phyloP scores from a whole-genome alignment of 2,329 filamentous ascomycete species.

The Peltaster fructicola region DNA sequence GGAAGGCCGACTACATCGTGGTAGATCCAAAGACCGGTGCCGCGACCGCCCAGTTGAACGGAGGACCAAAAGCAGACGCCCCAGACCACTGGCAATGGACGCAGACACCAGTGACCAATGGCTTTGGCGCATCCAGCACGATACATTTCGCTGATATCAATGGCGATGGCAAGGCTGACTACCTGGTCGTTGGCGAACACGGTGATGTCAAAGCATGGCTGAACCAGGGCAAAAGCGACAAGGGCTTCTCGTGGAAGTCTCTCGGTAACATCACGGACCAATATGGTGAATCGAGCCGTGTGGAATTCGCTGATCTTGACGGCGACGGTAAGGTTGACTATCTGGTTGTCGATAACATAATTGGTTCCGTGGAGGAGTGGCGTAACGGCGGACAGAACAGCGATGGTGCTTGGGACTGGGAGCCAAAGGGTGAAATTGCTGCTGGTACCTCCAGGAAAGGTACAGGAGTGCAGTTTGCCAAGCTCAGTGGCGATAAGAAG shows the following conservation, averaged over 20 bases:
- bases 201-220: conserved; percentile 4
- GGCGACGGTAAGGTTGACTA: conserved; percentile 3
- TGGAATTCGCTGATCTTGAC: conserved; percentile 3
- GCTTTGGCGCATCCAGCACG: no score
- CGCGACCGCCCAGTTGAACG: no score
- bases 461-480: no score
- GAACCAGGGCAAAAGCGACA: conserved; percentile 2
- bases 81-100: no score
- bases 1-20: conserved; percentile 5
- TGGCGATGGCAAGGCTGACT: conserved; percentile 5
- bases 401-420: no score
- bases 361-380: no score
- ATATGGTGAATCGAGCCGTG: conserved; percentile 2
- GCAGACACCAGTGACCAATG: no score
- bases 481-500: no score
- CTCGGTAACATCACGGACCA: conserved; percentile 1
- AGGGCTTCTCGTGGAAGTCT: conserved; percentile 3
- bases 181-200: conserved; percentile 6
- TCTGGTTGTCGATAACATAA: no score
- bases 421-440: no score
- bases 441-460: no score
- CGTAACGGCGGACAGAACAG: neutral
- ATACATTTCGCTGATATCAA: conserved; percentile 7
- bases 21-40: conserved; percentile 3
- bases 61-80: no score